Evolutionary conservation across 1,284 basidiomycete species (phyloP).

Genomic region (Hymenochaete sp.): DNA sequence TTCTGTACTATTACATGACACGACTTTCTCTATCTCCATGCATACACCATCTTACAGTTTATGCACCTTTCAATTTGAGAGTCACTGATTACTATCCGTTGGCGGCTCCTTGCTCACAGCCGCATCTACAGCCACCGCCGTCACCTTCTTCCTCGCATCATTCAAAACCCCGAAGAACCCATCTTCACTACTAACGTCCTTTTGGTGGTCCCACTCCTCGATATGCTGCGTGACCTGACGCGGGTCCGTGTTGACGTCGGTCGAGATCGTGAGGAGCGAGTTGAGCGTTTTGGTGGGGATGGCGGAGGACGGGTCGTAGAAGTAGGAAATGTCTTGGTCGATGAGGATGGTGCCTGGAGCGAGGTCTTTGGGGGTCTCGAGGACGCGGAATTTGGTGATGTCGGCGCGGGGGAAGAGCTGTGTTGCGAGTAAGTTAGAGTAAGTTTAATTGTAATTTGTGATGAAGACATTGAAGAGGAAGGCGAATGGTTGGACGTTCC

Average conservation of each 20-base stretch:
- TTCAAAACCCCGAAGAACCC: conserved; percentile 41
- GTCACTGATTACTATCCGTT: neutral
- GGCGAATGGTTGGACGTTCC: conserved; percentile 22
- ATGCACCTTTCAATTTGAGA: too few relatives aligned
- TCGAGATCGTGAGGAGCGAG: conserved; percentile 37
- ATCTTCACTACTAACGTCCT: conserved; percentile 34
- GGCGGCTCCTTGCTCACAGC: conserved; percentile 24
- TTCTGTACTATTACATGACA: too few relatives aligned
- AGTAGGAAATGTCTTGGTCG: conserved; percentile 43
- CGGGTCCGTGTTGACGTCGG: conserved; percentile 31
- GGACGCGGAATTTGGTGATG: conserved; percentile 35
- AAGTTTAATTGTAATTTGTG: neutral
- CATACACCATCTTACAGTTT: too few relatives aligned
- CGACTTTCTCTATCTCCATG: too few relatives aligned
- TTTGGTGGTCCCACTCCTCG: conserved; percentile 43
- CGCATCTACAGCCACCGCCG: conserved; percentile 31
- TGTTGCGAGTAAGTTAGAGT: neutral
- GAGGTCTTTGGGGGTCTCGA: conserved; percentile 34
- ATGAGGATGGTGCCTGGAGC: conserved; percentile 35
- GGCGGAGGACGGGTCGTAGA: conserved; percentile 30
- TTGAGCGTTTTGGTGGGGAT: conserved; percentile 40
- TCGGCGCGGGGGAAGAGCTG: conserved; percentile 39
- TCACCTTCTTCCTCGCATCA: conserved; percentile 39
- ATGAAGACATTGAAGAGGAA: neutral
- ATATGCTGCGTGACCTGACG: conserved; percentile 35